phyloP scores from a whole-genome alignment of 2,329 filamentous ascomycete species.

The Eurotiales sp. region DNA sequence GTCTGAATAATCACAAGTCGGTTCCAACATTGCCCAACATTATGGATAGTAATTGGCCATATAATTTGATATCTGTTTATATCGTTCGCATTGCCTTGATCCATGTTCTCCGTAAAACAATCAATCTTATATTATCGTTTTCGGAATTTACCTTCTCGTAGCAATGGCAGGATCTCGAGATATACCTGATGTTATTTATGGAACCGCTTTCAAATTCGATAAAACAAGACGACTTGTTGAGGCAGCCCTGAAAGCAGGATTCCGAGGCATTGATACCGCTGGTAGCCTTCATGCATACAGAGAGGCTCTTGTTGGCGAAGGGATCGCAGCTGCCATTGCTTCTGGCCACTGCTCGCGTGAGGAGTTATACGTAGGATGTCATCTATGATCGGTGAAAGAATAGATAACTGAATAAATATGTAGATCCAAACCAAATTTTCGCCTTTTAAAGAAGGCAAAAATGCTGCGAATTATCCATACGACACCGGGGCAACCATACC shows the following conservation, averaged over 20 bases:
- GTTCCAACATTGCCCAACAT: no score
- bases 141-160: no score
- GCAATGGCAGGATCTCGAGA: background rate
- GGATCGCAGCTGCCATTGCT: slow-evolving; percentile 2
- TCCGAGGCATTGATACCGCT: slow-evolving; percentile 9
- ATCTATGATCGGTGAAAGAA: no score
- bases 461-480: background rate
- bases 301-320: slow-evolving; percentile 4
- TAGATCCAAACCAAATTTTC: slow-evolving; percentile 10
- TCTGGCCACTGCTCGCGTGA: background rate
- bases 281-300: slow-evolving; percentile 4
- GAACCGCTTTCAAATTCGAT: slow-evolving; percentile 11
- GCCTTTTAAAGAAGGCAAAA: slow-evolving; percentile 1
- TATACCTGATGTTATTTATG: slow-evolving; percentile 4
- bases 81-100: no score
- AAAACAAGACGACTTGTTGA: background rate
- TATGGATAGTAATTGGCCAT: no score
- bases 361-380: slow-evolving; percentile 1
- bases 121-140: no score
- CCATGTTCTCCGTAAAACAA: no score
- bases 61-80: no score
- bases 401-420: background rate
- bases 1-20: no score
- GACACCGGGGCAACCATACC: slow-evolving; percentile 1
- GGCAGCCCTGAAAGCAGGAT: slow-evolving; percentile 3